Base-by-base conservation (phyloP, 2,329 filamentous ascomycete species). In the Scedosporium apiospermum region DNA sequence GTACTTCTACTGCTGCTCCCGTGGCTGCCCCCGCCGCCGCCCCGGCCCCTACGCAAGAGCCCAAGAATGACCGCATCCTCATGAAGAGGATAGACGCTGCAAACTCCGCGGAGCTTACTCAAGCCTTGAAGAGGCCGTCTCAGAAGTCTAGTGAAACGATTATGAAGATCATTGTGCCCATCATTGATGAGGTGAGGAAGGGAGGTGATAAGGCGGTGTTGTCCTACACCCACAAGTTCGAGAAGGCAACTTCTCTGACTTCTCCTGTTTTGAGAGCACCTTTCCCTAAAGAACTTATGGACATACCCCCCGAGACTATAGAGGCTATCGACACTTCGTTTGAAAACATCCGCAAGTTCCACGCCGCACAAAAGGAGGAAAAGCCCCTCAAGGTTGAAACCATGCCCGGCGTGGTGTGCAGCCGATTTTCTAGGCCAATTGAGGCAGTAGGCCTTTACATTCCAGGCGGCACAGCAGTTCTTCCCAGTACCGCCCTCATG, bases 401-500 rank as follows among this genome's bases (percentile, higher is more conserved):
- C 1, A 99, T 99, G 95, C 95, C 95, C 0, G 95, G 95, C 38
- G 92, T 99, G 3, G 82, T 95, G 30, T 99, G 95, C 79, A 96
- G 91, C 66, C 91, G 95, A 64, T 98, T 99, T 77, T 87, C 88
- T 12, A 84, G 95, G 21, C 89, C 95, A 0, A 98, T 99, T 66
- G 95, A 98, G 76, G 84, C 92, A 44, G 95, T 99, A n/a, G 95
- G 95, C 66, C 81, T 97, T 5, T 99, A 99, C 75, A 89, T 99
- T 16, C 95, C 95, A 6, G 95, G 95, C 63, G 95, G 95, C 65
- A 99, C 95, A 1, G 95, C 95, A 1, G 95, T 99, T n/a, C 82
- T 99, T 49, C 95, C 95, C 12, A 96, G 92, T 63, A 98, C 95
- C 6, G 95, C 95, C 3, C 88, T 99, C 67, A 99, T 99, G 95